A percentile compares a stretch with the other conserved stretches of the same genome.
Evolutionary conservation across 1,284 basidiomycete genomes (phyloP).

Genomic region (Ceratobasidium sp.): DNA sequence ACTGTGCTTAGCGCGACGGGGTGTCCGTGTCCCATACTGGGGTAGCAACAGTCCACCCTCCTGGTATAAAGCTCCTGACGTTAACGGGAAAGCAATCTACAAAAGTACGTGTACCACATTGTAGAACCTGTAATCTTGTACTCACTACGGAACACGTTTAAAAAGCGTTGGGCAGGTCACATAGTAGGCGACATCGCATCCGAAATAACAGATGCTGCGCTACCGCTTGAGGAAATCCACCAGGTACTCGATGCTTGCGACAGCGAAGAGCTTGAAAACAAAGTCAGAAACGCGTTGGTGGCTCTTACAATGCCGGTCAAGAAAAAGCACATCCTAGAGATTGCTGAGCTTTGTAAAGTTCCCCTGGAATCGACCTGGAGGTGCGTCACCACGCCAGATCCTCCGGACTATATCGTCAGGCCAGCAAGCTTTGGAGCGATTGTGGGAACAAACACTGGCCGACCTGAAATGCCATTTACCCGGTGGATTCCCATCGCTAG

Average conservation of each 20-base stretch:
- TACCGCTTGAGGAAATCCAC: slow-evolving; percentile 11
- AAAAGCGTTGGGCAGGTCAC: slow-evolving; percentile 12
- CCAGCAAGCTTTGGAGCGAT: slow-evolving; percentile 13
- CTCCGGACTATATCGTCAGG: background rate
- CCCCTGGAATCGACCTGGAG: slow-evolving; percentile 19
- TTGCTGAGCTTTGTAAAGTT: slow-evolving; percentile 6
- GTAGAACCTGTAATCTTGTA: background rate
- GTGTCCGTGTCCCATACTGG: slow-evolving; percentile 8
- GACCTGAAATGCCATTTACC: background rate
- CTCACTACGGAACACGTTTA: background rate
- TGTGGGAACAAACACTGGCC: background rate
- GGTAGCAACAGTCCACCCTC: slow-evolving; percentile 20
- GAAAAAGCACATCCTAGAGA: slow-evolving; percentile 15
- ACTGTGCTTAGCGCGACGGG: slow-evolving; percentile 4
- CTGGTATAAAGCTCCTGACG: slow-evolving; percentile 1
- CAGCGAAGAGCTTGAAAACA: background rate
- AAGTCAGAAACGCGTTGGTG: background rate
- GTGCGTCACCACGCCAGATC: background rate
- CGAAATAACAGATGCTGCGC: background rate
- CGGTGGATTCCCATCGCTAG: background rate
- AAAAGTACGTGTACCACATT: background rate
- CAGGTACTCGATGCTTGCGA: slow-evolving; percentile 4
- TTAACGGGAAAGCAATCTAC: slow-evolving; percentile 26
- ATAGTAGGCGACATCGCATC: background rate
- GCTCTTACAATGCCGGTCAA: background rate